Evolutionary conservation across 192 early-diverging fungal species (phyloP).

Genomic region (Gigaspora rosea): DNA sequence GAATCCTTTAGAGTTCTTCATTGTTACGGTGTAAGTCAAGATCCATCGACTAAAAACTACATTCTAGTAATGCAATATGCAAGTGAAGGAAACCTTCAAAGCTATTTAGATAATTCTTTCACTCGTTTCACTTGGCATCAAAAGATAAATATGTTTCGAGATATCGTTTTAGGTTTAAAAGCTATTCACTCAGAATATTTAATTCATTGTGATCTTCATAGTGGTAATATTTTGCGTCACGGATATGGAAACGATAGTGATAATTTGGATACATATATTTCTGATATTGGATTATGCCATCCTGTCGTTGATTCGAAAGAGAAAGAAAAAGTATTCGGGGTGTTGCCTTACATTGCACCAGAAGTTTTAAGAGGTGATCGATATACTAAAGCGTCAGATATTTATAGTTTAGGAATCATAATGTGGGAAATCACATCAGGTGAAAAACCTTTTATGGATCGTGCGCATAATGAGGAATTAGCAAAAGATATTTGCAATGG

Average conservation of each 20-base stretch:
- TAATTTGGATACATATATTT: constrained; percentile 21
- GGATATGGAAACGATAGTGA: constrained; percentile 6
- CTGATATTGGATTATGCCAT: constrained; percentile 10
- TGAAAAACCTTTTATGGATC: constrained; percentile 37
- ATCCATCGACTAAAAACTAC: constrained; percentile 10
- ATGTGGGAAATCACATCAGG: constrained; percentile 48
- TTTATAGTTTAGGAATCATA: constrained; percentile 46
- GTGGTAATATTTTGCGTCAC: constrained; percentile 10
- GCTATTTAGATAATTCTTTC: not conserved
- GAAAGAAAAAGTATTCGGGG: not conserved
- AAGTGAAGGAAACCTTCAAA: constrained; percentile 9
- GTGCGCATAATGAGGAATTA: constrained; percentile 32
- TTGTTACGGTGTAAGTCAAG: constrained; percentile 17
- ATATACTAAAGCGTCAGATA: constrained; percentile 41
- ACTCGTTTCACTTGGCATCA: not conserved
- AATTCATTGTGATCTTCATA: constrained; percentile 17
- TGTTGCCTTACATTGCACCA: constrained; percentile 18
- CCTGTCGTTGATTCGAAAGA: not conserved
- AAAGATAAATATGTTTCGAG: constrained; percentile 6
- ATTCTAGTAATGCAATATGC: constrained; percentile 28
- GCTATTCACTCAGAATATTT: not conserved
- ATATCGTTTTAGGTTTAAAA: constrained; percentile 3
- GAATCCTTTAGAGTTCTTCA: constrained; percentile 5
- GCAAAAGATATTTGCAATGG: constrained; percentile 37
- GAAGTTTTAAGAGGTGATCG: constrained; percentile 8